A percentile compares a stretch with the other conserved stretches of the same genome.
Conservation (phyloP, 2,329 filamentous ascomycete species). For the Moelleriella libera region DNA sequence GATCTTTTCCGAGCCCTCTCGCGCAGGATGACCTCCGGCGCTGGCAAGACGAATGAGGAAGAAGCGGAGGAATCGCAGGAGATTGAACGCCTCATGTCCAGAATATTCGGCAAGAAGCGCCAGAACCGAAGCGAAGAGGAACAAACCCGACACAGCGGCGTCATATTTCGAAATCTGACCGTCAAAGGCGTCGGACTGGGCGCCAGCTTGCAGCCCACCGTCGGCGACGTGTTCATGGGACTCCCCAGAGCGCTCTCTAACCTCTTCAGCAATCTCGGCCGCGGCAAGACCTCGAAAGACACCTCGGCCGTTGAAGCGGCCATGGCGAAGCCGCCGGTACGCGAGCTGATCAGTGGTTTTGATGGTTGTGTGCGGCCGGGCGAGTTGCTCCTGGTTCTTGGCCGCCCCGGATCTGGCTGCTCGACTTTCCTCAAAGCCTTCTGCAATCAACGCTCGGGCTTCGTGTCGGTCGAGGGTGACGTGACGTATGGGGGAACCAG, state of each 20-base stretch:
- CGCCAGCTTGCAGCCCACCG: slow-evolving; percentile 34
- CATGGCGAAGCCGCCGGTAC: slow-evolving; percentile 39
- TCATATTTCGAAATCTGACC: slow-evolving; percentile 56
- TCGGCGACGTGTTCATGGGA: slow-evolving; percentile 51
- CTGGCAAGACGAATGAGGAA: slow-evolving; percentile 14
- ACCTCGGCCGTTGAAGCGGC: slow-evolving; percentile 30
- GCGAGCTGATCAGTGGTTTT: slow-evolving; percentile 50
- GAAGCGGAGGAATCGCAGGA: slow-evolving; percentile 30
- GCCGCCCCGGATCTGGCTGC: slow-evolving; percentile 54
- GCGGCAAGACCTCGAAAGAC: too few species aligned
- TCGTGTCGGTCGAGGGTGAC: slow-evolving; percentile 48
- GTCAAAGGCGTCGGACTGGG: slow-evolving; percentile 58
- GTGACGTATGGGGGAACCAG: slow-evolving; percentile 44
- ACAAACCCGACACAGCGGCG: slow-evolving; percentile 53
- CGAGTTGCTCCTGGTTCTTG: slow-evolving; percentile 55
- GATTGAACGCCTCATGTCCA: slow-evolving; percentile 49
- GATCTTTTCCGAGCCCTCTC: slow-evolving; percentile 36
- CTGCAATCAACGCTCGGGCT: slow-evolving; percentile 53
- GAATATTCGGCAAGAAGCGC: slow-evolving; percentile 53
- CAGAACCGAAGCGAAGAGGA: slow-evolving; percentile 55
- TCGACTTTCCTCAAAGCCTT: slow-evolving; percentile 59
- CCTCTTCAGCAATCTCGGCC: slow-evolving; percentile 25
- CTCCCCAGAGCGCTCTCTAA: slow-evolving; percentile 31
- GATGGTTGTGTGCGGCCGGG: slow-evolving; percentile 57
- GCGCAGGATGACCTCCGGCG: slow-evolving; percentile 27